Percentiles rank a stretch among this genome's conserved stretches.
Conservation (phyloP, 352 stramenopile species). For the Globisporangium emineosum region DNA sequence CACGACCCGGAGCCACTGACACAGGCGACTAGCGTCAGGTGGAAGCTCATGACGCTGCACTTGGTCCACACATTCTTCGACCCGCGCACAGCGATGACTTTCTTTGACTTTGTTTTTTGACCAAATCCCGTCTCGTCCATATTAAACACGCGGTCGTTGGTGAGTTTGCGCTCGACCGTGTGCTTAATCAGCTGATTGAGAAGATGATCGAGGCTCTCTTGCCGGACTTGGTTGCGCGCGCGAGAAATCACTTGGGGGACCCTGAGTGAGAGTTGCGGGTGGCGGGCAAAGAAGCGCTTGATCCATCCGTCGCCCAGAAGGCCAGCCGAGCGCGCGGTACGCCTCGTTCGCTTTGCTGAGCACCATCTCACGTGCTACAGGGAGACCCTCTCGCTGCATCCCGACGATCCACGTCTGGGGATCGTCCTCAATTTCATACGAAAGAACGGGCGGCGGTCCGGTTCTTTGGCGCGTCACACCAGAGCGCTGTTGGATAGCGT, state of each 20-base stretch:
- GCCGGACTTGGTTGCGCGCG: slow-evolving; percentile 1
- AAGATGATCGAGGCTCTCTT: neutral
- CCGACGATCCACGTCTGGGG: slow-evolving; percentile 7
- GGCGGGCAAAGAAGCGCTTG: slow-evolving; percentile 2
- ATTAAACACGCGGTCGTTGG: slow-evolving; percentile 12
- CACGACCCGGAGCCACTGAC: neutral
- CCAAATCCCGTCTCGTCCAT: slow-evolving; percentile 15
- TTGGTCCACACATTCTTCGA: slow-evolving; percentile 13
- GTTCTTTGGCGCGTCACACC: slow-evolving; percentile 1
- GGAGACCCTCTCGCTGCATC: slow-evolving; percentile 13
- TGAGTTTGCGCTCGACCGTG: slow-evolving; percentile 10
- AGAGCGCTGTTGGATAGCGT: slow-evolving; percentile 2
- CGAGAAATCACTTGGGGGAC: slow-evolving; percentile 5
- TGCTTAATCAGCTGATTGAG: slow-evolving; percentile 1
- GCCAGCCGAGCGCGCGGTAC: neutral
- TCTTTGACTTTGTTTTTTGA: slow-evolving; percentile 1
- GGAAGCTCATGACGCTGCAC: slow-evolving; percentile 5
- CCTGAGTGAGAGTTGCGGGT: slow-evolving; percentile 5
- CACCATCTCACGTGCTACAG: slow-evolving; percentile 7
- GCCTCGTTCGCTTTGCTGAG: slow-evolving; percentile 14
- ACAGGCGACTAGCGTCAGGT: slow-evolving; percentile 7
- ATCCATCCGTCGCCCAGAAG: slow-evolving; percentile 1
- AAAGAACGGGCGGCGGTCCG: slow-evolving; percentile 3
- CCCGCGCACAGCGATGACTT: slow-evolving; percentile 11
- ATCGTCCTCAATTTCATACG: slow-evolving; percentile 10